Evolutionary conservation across 2,329 filamentous ascomycete species (phyloP), one percentile per base, ranked within the genome.

Genomic region (Drechslera avenae): DNA sequence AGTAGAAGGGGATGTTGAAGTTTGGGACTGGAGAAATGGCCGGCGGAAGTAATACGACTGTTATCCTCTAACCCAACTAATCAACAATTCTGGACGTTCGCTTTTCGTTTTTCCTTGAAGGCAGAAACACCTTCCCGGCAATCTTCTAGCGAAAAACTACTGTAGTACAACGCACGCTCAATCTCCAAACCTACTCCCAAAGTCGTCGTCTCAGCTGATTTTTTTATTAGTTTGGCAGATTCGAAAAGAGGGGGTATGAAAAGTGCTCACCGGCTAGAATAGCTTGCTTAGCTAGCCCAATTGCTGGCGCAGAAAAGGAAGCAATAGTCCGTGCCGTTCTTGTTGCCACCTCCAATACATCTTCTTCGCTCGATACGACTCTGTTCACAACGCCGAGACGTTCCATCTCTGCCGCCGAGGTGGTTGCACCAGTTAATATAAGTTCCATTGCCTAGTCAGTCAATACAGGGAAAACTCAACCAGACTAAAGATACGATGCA

Each of bases 271-370:
- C 74, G 23, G 71, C 72, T 26, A 75, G 63, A 9, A 80, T 67
- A 3, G 77, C 76, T 54, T 78, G 70, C 60, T 79, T 80, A 8
- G 74, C 78, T 44, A 77, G 62, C 48, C 68, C 64, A 23, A 77
- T 59, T 9, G 76, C 76, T 16, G 76, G 72, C 31, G 63, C 69
- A 2, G 75, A 77, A 46, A 75, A 72, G 7, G 62, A 58, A 10
- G 78, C 76, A 39, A 80, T 73, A 39, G 65, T 68, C 34, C 62
- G 62, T 5, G 78, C 78, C 9, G 75, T 61, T 28, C 67, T 64
- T 31, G 75, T 52, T 8, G 77, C 70, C 46, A 75, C 72, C 4
- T 71, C 61, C 1, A 78, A 56, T 0, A 80, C 73, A 37, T 69
- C 60, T 16, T 67, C 46, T 6, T 72, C 68, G 4, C 60, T 52